phyloP scores from a whole-genome alignment of 164 flowering plant genomes.

The Nymphaea thermarum region DNA sequence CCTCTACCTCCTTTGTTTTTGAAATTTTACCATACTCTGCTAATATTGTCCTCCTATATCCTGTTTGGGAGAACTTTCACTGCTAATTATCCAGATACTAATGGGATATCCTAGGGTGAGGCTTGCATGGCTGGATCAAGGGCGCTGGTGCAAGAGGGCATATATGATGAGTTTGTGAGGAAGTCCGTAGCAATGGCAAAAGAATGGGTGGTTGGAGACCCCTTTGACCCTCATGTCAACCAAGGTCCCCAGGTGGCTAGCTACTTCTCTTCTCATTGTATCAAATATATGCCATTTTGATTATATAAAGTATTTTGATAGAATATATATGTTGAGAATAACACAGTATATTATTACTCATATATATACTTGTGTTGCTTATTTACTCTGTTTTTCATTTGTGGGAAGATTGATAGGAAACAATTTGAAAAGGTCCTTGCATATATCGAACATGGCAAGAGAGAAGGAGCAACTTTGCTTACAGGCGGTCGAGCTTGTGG shows the following conservation, averaged over 20 bases:
- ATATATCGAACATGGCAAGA: slow-evolving; percentile 49
- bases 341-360: no score
- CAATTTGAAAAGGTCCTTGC: slow-evolving; percentile 41
- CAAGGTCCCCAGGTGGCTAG: slow-evolving; percentile 68
- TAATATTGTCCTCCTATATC: no score
- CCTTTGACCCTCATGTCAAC: slow-evolving; percentile 53
- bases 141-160: slow-evolving; percentile 74
- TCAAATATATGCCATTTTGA: no score
- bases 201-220: slow-evolving; percentile 71
- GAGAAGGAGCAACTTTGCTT: slow-evolving; percentile 54
- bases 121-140: slow-evolving; percentile 69
- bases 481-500: slow-evolving; percentile 31
- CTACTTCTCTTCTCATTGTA: no score
- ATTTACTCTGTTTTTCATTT: no score
- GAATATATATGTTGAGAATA: no score
- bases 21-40: no score
- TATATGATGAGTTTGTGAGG: slow-evolving; percentile 54
- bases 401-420: slow-evolving; percentile 28
- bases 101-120: slow-evolving; percentile 45
- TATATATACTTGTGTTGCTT: no score
- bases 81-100: no score
- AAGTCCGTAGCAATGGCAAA: slow-evolving; percentile 44
- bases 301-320: no score
- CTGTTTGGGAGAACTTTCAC: no score
- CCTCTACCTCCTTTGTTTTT: no score